Conservation (phyloP, 2,329 filamentous ascomycete genomes). For the Ophiostoma ulmi region DNA sequence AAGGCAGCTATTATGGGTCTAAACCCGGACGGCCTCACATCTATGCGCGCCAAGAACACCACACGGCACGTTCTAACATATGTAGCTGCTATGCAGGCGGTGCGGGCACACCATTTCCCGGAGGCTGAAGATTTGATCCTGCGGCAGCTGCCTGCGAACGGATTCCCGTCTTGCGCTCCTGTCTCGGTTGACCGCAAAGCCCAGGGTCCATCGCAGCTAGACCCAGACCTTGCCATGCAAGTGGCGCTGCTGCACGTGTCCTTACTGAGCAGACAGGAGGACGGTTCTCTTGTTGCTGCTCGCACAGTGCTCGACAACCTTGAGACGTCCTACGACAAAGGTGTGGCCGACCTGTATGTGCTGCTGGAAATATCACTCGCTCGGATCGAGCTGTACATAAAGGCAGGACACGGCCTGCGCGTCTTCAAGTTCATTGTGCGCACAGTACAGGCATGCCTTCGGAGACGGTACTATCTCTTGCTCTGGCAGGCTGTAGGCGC, state of each 20-base stretch:
- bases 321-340: conserved; percentile 27
- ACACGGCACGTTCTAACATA: conserved; percentile 23
- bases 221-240: conserved; percentile 48
- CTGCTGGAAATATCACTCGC: conserved; percentile 57
- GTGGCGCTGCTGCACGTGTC: conserved; percentile 51
- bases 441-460: conserved; percentile 68
- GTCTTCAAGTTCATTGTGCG: conserved; percentile 73
- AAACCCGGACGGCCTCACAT: conserved; percentile 26
- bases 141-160: conserved; percentile 23
- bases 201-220: conserved; percentile 39
- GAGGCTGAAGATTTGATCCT: conserved; percentile 26
- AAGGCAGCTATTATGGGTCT: conserved; percentile 44
- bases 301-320: conserved; percentile 41
- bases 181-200: not conserved
- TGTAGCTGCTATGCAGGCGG: conserved; percentile 23
- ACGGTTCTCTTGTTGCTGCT: conserved; percentile 20
- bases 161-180: conserved; percentile 21
- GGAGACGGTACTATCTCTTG: conserved; percentile 60
- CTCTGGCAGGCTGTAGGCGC: conserved; percentile 69
- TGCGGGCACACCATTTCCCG: conserved; percentile 23
- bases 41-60: conserved; percentile 21
- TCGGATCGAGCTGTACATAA: conserved; percentile 66
- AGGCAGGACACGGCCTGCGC: conserved; percentile 63
- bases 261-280: conserved; percentile 40
- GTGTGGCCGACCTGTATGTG: conserved; percentile 52